These are phyloP conservation scores for Boletus speciosus DNA, from an alignment of 768 basidiomycete genomes.

Conservation along the genomic window DNA sequence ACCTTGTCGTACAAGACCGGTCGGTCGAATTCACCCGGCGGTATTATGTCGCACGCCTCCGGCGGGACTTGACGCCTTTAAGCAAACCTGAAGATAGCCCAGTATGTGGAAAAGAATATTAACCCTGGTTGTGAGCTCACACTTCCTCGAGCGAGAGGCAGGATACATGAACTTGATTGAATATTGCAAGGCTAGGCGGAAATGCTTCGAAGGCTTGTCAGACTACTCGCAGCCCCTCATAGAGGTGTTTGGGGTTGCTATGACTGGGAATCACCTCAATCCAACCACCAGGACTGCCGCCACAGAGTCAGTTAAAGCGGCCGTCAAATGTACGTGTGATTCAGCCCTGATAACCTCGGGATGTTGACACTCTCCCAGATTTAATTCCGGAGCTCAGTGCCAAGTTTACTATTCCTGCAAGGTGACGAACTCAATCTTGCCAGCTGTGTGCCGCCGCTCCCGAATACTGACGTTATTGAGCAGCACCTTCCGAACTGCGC, in stretches of 20 bases:
- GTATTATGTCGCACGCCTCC: conserved; percentile 53
- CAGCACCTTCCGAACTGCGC: conserved; percentile 65
- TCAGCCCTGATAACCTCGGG: conserved; percentile 18
- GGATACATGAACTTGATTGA: conserved; percentile 60
- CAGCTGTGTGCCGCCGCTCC: conserved; percentile 17
- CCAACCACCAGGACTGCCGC: conserved; percentile 44
- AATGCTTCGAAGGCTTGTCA: conserved; percentile 58
- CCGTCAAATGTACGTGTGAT: conserved; percentile 56
- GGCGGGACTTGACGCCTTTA: conserved; percentile 68
- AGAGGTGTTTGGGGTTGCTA: conserved; percentile 55
- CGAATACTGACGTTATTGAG: conserved; percentile 20
- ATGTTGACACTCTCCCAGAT: conserved; percentile 44
- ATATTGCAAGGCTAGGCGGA: conserved; percentile 59
- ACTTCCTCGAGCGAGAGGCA: conserved; percentile 50
- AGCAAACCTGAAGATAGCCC: conserved; percentile 64
- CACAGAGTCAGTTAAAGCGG: conserved; percentile 35
- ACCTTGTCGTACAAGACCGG: conserved; percentile 74
- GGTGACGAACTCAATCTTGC: conserved; percentile 41
- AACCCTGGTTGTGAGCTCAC: conserved; percentile 1
- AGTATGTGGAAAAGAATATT: conserved; percentile 40
- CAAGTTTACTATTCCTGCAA: conserved; percentile 69
- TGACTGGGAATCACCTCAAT: conserved; percentile 55
- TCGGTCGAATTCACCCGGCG: conserved; percentile 73
- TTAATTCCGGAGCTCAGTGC: conserved; percentile 81
- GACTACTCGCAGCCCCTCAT: conserved; percentile 69